Evolutionary conservation across 768 basidiomycete genomes (phyloP), one percentile per base, ranked within the genome.

Genomic region (Hypsizygus marmoreus): DNA sequence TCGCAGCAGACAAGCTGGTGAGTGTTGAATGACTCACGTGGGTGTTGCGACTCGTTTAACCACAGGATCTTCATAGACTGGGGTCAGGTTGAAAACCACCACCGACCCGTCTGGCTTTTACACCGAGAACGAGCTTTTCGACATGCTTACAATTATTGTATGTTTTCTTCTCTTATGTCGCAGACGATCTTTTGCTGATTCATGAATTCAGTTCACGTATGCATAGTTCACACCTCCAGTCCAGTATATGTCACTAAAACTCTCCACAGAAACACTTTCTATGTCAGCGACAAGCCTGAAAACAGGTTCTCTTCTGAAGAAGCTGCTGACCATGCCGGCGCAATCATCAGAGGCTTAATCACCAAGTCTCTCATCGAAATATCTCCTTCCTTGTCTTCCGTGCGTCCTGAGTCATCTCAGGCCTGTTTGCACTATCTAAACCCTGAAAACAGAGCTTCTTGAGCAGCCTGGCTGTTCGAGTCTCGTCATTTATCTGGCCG

Each of bases 121-220:
- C 56, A 77, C 74, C 1, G 72, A 70, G 48, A 62, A 73, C 30
- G 74, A 79, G 56, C 45, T 75, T 6, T 76, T 70, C 50, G 69
- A 73, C 29, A 75, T 74, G 67, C 58, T 75, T 17, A 34, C 62
- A 7, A 57, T 54, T 7, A 46, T 70, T 17, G 69, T 69, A 51
- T 22, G 65, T 47, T 11, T 33, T 48, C 19, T 29, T 20, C 31
- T 16, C 28, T n/a, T n/a, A 12, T 28, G 7, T 32, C 23, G 10
- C 37, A 26, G 6, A 40, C 24, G 14, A 30, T 26, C 29, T 26
- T 17, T 13, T 45, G 6, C 24, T 30, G 6, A 40, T 20, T 29
- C 23, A 28, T 13, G 10, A 6, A 17, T 30, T 6, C 33, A 53
- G 51, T 56, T 46, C 38, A 43, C 45, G 51, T 50, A 44, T 24